Evolutionary conservation across 805 yeast genomes (phyloP), one percentile per base, ranked within the genome.

Genomic region (Metschnikowia lochheadii): DNA sequence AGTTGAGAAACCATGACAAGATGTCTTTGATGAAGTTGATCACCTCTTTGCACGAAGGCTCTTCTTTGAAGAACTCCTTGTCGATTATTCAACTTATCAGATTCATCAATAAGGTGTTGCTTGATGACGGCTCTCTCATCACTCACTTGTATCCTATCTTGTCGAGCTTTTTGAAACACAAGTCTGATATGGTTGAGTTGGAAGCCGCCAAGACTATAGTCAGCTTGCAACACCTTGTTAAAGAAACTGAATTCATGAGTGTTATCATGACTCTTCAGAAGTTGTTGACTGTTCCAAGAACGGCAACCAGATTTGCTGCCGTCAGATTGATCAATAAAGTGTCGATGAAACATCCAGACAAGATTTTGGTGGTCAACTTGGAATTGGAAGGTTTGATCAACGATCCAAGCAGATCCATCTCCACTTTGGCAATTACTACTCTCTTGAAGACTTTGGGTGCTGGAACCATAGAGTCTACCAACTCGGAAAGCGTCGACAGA

Each of bases 391-490:
- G 82, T 32, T 78, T 94, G 66, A 88, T 94, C 62, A 85, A 85
- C 64, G 98, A 92, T 68, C 67, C 91, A 23, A 90, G 89, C 72
- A 83, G 96, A 71, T 85, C 96, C 33, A 83, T 94, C 57, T 92
- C 98, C 13, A 94, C 99, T 14, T 92, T 89, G 69, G 97, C 99
- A 26, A 94, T 94, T 66, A 94, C 98, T 33, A 92, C 98, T 2
- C 77, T 94, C 63, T 81, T 94, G 68, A 94, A 92, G 73, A 92
- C 98, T 1, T 96, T 97, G 65, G 90, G 91, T 56, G 85, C 89
- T 54, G 76, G 77, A 46, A 66, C 76, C 26, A 55, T 70, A 39
- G 73, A 68, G 53, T 63, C 67, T 20, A 54, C 60, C n/a, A 68
- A 72, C 53, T 68, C 73, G 14, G 89, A 88, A 53, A 70, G 67